phyloP scores from a whole-genome alignment of 225 moss, liverwort and hornwort genomes.

The Bryoerythrophyllum caledonicum region DNA sequence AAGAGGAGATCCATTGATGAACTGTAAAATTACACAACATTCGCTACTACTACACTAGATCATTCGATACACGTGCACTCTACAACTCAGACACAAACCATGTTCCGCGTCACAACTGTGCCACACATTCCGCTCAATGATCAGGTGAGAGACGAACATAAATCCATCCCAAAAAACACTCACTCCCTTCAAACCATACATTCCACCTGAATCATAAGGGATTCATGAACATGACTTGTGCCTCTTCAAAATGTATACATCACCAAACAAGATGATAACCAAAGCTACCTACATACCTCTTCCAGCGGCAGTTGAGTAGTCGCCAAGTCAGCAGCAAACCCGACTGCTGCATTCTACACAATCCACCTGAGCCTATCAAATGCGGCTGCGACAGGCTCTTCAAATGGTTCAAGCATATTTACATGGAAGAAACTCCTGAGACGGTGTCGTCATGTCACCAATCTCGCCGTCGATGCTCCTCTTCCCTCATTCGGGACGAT shows the following conservation, averaged over 20 bases:
- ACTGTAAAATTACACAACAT: too few species aligned
- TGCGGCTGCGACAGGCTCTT: background rate
- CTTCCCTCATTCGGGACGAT: background rate
- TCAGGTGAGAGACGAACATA: too few species aligned
- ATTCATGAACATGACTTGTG: background rate
- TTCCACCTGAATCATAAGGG: background rate
- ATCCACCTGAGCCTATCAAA: background rate
- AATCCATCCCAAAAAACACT: background rate
- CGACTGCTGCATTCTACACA: background rate
- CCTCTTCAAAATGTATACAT: background rate
- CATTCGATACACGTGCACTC: too few species aligned
- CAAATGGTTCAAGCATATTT: background rate
- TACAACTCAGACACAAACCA: too few species aligned
- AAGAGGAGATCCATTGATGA: too few species aligned
- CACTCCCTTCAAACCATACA: background rate
- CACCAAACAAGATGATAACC: background rate
- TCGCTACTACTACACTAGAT: too few species aligned
- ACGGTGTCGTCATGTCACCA: background rate
- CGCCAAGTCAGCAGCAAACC: slow-evolving; percentile 2
- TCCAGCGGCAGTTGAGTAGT: background rate
- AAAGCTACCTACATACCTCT: background rate
- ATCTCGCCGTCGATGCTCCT: too few species aligned
- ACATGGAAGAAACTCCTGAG: background rate
- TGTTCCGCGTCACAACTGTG: too few species aligned
- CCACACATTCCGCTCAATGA: too few species aligned